A percentile compares a stretch with the other conserved stretches of the same genome.
Evolutionary conservation across 1,284 basidiomycete species (phyloP).

Genomic region (Cutaneotrichosporon sp.): DNA sequence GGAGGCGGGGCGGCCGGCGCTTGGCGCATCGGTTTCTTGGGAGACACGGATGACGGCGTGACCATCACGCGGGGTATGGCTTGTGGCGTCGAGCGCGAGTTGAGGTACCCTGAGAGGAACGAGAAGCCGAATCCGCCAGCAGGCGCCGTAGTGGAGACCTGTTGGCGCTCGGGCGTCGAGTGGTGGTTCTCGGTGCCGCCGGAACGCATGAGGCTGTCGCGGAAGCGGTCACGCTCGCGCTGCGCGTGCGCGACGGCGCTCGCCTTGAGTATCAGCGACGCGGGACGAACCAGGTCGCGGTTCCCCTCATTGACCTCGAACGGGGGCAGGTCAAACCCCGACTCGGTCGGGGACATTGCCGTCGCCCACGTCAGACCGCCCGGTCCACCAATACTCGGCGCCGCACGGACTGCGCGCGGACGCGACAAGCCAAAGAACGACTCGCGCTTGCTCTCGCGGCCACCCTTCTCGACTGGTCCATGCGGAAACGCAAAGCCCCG

Average conservation of each 20-base stretch:
- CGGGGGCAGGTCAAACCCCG: slow-evolving; percentile 19
- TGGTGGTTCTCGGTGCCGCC: background rate
- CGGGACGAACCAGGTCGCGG: slow-evolving; percentile 12
- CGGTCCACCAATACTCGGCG: slow-evolving; percentile 3
- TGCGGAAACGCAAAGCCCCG: slow-evolving; percentile 38
- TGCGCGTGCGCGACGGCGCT: background rate
- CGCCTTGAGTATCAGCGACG: slow-evolving; percentile 2
- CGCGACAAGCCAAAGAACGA: slow-evolving; percentile 43
- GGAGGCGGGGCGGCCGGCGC: too few species aligned
- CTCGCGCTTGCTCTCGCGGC: slow-evolving; percentile 31
- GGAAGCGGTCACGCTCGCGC: background rate
- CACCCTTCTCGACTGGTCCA: slow-evolving; percentile 13
- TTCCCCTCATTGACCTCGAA: slow-evolving; percentile 19
- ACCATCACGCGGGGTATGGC: slow-evolving; percentile 15
- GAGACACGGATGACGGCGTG: slow-evolving; percentile 15
- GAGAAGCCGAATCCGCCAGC: slow-evolving; percentile 9
- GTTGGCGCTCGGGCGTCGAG: slow-evolving; percentile 13
- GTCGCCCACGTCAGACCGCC: slow-evolving; percentile 6
- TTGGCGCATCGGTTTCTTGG: too few species aligned
- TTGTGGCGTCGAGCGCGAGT: slow-evolving; percentile 7
- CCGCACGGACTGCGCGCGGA: slow-evolving; percentile 15
- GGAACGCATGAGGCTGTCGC: background rate
- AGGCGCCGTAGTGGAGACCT: background rate
- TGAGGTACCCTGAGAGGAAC: slow-evolving; percentile 21
- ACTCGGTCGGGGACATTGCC: slow-evolving; percentile 1